Evolutionary conservation across 306 rosid genomes (phyloP), one percentile per base, ranked within the genome.

Genomic region (Cyamopsis tetragonoloba): DNA sequence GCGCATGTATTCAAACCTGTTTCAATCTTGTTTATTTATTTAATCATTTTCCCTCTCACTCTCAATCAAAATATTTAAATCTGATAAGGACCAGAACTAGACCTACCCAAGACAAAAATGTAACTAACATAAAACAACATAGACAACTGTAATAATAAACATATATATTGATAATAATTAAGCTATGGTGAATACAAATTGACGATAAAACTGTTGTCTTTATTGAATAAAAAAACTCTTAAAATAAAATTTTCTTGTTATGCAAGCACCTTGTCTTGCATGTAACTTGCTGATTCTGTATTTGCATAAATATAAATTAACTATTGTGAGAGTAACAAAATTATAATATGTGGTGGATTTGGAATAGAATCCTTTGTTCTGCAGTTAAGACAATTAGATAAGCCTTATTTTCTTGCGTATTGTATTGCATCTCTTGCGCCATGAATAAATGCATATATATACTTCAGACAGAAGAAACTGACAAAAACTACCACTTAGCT

Each of bases 371-470:
- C 59, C 66, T 69, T 46, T 7, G 15, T 70, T 32, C 13, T 8
- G 30, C 30, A 20, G 7, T 34, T 38, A 74, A 68, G 77, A 79
- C 81, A 81, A 67, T 35, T 24, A 14, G 28, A 70, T 55, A 32
- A 64, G 47, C 19, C 66, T 62, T 73, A 47, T 71, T 76, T n/a
- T 43, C 53, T 77, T 71, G 62, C 79, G 73, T 66, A 62, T 49
- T 62, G 28, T 32, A 49, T 65, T 62, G 61, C 72, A 26, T 64
- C 27, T 27, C 44, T 32, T 54, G 43, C 7, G 34, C 71, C 77
- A 47, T 20, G 18, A 54, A 80, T 60, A 65, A 30, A 72, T 76
- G 55, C 65, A 54, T n/a, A n/a, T n/a, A n/a, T n/a, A n/a, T 56
- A 20, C 61, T 75, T 69, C 3, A 11, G 22, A 47, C 48, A 54